Evolutionary conservation across 139 green algal species (phyloP).

Genomic region (Coelastrella sp.): DNA sequence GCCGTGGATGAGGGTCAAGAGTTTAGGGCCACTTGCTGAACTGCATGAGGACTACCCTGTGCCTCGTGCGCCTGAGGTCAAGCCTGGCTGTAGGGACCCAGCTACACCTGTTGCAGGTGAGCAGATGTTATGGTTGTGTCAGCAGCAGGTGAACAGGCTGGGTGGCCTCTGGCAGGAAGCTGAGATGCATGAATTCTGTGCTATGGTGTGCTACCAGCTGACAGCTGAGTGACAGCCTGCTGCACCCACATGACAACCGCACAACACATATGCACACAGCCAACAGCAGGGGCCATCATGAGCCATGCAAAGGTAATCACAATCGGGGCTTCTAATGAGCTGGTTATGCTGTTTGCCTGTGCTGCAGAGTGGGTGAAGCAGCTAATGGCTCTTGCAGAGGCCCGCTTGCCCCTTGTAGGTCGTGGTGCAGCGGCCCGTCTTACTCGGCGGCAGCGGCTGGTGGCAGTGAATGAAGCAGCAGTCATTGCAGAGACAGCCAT

Average conservation of each 20-base stretch:
- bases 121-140: neutral
- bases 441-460: neutral
- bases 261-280: too few relatives aligned
- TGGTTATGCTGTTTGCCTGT: neutral
- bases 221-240: neutral
- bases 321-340: neutral
- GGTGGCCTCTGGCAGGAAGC: too few relatives aligned
- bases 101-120: slow-evolving; percentile 27
- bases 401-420: neutral
- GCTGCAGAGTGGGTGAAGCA: slow-evolving; percentile 40
- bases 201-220: neutral
- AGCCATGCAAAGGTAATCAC: too few relatives aligned
- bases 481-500: slow-evolving; percentile 4
- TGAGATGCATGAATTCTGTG: too few relatives aligned
- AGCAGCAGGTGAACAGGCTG: too few relatives aligned
- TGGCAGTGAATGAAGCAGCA: slow-evolving; percentile 3
- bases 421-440: neutral
- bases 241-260: too few relatives aligned
- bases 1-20: slow-evolving; percentile 31
- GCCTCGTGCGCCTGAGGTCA: slow-evolving; percentile 32
- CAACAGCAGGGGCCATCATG: too few relatives aligned
- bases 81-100: slow-evolving; percentile 29
- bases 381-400: neutral
- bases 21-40: slow-evolving; percentile 3
- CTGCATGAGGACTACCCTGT: neutral